phyloP scores from a whole-genome alignment of 163 green algal species.

The Chlamydomonas reinhardtii region DNA sequence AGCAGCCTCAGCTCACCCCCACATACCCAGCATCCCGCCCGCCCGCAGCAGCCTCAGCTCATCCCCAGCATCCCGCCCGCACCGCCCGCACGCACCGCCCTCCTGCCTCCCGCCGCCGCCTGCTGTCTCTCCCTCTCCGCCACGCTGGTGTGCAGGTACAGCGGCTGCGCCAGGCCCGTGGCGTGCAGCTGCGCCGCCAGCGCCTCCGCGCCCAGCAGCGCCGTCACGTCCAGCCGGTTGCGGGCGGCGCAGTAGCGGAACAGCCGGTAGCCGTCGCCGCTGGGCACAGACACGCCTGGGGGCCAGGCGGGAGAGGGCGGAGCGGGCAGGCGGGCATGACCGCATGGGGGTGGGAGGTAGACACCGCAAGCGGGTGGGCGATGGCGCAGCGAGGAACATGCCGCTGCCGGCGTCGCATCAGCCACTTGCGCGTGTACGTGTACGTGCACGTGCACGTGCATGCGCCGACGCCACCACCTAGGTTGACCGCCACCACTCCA shows the following conservation, averaged over 20 bases:
- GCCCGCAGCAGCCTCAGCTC: too few relatives aligned
- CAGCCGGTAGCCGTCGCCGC: slow-evolving; percentile 19
- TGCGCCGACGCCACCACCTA: too few relatives aligned
- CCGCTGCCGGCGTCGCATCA: too few relatives aligned
- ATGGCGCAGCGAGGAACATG: too few relatives aligned
- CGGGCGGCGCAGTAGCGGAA: slow-evolving; percentile 20
- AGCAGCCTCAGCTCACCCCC: too few relatives aligned
- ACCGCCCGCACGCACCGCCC: background rate
- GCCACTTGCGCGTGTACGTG: too few relatives aligned
- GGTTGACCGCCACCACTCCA: too few relatives aligned
- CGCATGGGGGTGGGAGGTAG: too few relatives aligned
- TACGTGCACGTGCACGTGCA: too few relatives aligned
- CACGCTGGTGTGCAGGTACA: slow-evolving; percentile 20
- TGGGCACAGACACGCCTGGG: slow-evolving; percentile 15
- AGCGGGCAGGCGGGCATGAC: background rate
- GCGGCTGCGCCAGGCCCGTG: slow-evolving; percentile 18
- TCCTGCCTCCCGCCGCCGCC: background rate
- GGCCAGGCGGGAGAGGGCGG: too few relatives aligned
- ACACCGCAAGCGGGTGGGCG: too few relatives aligned
- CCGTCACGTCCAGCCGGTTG: background rate
- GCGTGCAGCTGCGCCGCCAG: slow-evolving; percentile 35
- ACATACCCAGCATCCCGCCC: too few relatives aligned
- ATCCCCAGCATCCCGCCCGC: background rate
- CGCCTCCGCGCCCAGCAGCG: background rate
- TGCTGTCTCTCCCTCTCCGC: background rate